Base-by-base conservation (phyloP, 2,329 filamentous ascomycete species). In the Alternaria conjuncta region DNA sequence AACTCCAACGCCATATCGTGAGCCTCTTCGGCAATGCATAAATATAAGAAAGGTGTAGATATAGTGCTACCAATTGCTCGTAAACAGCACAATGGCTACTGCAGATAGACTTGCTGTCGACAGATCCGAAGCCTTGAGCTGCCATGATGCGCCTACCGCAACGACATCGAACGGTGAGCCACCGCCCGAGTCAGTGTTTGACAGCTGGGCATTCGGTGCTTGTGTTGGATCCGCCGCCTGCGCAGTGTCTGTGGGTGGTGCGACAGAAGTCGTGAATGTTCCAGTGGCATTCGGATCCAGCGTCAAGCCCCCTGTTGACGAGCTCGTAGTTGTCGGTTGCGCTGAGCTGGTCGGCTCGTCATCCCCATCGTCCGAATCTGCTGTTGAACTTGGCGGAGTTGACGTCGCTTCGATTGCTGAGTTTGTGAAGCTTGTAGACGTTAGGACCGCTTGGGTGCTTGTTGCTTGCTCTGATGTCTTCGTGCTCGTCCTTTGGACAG, bases 101-200 rank as follows among this genome's bases (percentile, higher is more conserved):
- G 63, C 68, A 1, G 73, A 36, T 18, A 74, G 66, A 36, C 61
- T 64, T 6, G 61, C 50, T 20, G 68, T 47, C 13, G 60, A 53
- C 10, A 58, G 8, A 5, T 58, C 59, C 6, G 63, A 18, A 9
- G 53, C 32, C 6, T 49, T 63, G 8, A 64, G 13, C 10, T 63
- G 74, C 30, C 65, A 59, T 25, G 74, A 70, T 3, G 70, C 62
- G 30, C 71, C 69, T 0, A 65, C 65, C 1, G 75, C 72, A 9
- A 69, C 64, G 12, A 79, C 71, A 63, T 83, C 82, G 62, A 84
- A 84, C 6, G 82, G 83, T 56, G 80, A 82, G n/a, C 83, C 83
- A 15, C 82, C 82, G 20, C 82, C 81, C 12, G 78, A 80, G 25
- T 78, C 75, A 20, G 74, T 66, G 54, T 75, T 79, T 10, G 75